Evolutionary conservation across 225 moss, liverwort and hornwort species (phyloP).

Genomic region (Physcomitrellopsis africana): DNA sequence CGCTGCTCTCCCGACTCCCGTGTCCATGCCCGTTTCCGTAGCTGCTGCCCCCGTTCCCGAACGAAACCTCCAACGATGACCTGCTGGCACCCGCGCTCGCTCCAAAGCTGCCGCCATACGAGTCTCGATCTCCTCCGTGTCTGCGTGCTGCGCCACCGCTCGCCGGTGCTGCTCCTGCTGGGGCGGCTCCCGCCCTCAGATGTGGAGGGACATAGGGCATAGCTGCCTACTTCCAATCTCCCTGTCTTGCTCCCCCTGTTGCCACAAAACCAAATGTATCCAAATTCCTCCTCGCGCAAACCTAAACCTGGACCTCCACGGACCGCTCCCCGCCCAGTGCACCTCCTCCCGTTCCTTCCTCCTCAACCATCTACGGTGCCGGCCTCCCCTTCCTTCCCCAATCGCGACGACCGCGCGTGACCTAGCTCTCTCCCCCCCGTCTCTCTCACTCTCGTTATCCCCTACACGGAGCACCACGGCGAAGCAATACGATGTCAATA

Average conservation of each 20-base stretch:
- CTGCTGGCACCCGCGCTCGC: slow-evolving; percentile 41
- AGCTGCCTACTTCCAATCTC: slow-evolving; percentile 51
- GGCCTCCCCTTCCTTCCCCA: not conserved
- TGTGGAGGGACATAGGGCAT: slow-evolving; percentile 99
- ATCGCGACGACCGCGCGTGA: not conserved
- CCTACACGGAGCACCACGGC: not conserved
- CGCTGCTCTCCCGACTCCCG: slow-evolving; percentile 34
- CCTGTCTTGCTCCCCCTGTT: too few relatives aligned
- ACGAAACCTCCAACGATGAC: slow-evolving; percentile 38
- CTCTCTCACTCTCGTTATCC: slow-evolving; percentile 24
- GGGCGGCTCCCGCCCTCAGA: slow-evolving; percentile 96
- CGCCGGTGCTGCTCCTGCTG: slow-evolving; percentile 41
- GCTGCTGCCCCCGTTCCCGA: slow-evolving; percentile 69
- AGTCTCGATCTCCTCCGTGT: slow-evolving; percentile 48
- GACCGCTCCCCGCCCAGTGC: not conserved
- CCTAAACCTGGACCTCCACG: too few relatives aligned
- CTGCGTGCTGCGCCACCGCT: slow-evolving; percentile 34
- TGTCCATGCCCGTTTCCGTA: slow-evolving; percentile 71
- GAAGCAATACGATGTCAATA: not conserved
- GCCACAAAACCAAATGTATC: too few relatives aligned
- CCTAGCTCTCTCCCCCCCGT: slow-evolving; percentile 35
- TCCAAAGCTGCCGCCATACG: slow-evolving; percentile 79
- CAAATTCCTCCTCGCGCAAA: too few relatives aligned
- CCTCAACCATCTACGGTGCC: slow-evolving; percentile 38
- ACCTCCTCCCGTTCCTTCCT: slow-evolving; percentile 8